Evolutionary conservation across 2,329 filamentous ascomycete species (phyloP).

Genomic region (Fusarium acutatum): DNA sequence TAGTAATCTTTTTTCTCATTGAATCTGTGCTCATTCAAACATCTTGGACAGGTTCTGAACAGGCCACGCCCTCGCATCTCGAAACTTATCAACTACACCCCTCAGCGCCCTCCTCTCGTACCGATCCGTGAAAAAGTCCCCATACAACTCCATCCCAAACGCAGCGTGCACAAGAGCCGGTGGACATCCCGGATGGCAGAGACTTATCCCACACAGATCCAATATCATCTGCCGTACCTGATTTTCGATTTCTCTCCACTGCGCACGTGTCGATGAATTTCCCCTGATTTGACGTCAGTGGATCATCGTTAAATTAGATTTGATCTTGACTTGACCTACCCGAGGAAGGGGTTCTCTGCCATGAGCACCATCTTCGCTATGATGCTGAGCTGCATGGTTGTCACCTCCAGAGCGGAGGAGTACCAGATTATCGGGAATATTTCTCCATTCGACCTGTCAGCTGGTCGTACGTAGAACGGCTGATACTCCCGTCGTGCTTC

Average conservation of each 20-base stretch:
- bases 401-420: conserved; percentile 50
- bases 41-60: conserved; percentile 49
- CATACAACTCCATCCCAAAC: conserved; percentile 53
- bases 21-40: conserved; percentile 43
- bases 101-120: conserved; percentile 50
- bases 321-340: conserved; percentile 42
- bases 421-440: conserved; percentile 54
- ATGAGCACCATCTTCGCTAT: conserved; percentile 52
- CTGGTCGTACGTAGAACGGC: conserved; percentile 47
- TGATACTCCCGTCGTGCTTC: conserved; percentile 44
- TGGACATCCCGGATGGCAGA: conserved; percentile 50
- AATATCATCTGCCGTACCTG: conserved; percentile 50
- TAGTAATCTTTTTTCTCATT: background rate
- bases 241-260: conserved; percentile 49
- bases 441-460: conserved; percentile 49
- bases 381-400: conserved; percentile 51
- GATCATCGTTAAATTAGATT: background rate
- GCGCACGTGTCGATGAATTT: conserved; percentile 40
- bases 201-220: conserved; percentile 51
- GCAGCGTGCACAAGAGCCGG: conserved; percentile 51
- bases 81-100: conserved; percentile 55
- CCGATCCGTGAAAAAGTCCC: conserved; percentile 52
- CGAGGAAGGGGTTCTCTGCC: conserved; percentile 50
- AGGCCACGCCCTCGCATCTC: conserved; percentile 52
- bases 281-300: conserved; percentile 31